Conservation (phyloP, 257 asterid genomes). For the Anisodus acutangulus region DNA sequence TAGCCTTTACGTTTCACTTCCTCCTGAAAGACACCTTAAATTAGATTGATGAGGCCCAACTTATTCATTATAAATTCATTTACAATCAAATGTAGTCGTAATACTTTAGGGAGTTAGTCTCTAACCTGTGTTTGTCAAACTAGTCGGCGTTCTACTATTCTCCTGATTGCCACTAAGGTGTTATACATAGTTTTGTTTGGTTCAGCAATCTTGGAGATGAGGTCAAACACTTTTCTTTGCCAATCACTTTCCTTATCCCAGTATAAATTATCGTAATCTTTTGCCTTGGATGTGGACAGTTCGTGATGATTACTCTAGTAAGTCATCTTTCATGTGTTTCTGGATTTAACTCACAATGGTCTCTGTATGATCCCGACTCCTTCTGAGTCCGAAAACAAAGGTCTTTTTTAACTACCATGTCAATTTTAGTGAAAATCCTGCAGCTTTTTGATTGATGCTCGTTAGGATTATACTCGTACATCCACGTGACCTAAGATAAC, state of each 20-base stretch:
- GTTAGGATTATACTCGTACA: neutral
- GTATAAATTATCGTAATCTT: neutral
- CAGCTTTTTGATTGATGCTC: neutral
- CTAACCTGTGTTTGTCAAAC: neutral
- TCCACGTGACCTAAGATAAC: neutral
- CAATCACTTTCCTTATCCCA: neutral
- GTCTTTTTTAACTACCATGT: conserved; percentile 1
- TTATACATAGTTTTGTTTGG: neutral
- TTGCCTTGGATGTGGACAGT: neutral
- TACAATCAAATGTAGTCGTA: neutral
- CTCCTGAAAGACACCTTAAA: neutral
- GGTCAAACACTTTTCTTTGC: neutral
- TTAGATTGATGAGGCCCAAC: neutral
- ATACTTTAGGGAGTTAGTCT: neutral
- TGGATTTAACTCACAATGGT: neutral
- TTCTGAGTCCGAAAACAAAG: neutral
- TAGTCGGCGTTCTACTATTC: neutral
- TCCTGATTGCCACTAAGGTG: neutral
- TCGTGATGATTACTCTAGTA: neutral
- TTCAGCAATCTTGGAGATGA: neutral
- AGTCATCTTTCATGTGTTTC: neutral
- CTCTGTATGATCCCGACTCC: neutral
- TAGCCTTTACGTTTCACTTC: neutral
- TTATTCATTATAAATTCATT: neutral
- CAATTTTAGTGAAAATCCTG: conserved; percentile 1